Conservation (phyloP, 805 yeast genomes). For the Myxozyma geophila region DNA sequence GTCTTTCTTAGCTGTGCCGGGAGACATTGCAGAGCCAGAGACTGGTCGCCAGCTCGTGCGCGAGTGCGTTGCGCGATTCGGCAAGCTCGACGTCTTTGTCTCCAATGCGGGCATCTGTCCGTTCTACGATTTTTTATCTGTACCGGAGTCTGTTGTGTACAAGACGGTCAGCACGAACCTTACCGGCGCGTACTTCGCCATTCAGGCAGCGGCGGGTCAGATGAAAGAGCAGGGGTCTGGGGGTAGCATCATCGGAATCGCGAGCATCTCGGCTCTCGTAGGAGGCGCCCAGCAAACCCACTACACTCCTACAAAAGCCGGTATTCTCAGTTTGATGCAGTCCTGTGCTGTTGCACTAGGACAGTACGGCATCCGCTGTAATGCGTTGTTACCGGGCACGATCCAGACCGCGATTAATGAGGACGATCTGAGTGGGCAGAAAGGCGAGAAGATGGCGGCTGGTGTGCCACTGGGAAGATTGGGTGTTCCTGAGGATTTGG, state of each 20-base stretch:
- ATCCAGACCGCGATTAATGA: constrained; percentile 52
- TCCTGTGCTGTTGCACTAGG: constrained; percentile 53
- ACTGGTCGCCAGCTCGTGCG: constrained; percentile 43
- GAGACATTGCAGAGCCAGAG: constrained; percentile 52
- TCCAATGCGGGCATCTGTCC: constrained; percentile 55
- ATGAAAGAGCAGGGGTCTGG: constrained; percentile 54
- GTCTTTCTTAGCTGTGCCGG: constrained; percentile 47
- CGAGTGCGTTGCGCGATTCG: constrained; percentile 48
- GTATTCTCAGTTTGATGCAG: constrained; percentile 52
- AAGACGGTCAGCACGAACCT: constrained; percentile 50
- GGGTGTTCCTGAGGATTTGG: constrained; percentile 39
- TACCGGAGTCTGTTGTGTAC: constrained; percentile 47
- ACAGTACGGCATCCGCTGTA: constrained; percentile 51
- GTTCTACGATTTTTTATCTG: constrained; percentile 51
- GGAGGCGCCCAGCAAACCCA: constrained; percentile 55
- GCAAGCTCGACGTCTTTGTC: constrained; percentile 50
- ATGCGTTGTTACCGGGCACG: constrained; percentile 55
- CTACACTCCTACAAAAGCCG: constrained; percentile 56
- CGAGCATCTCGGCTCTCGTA: constrained; percentile 52
- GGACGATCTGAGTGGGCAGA: constrained; percentile 49
- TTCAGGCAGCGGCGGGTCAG: constrained; percentile 54
- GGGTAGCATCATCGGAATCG: constrained; percentile 54
- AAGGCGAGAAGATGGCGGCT: constrained; percentile 48
- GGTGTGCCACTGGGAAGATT: constrained; percentile 44
- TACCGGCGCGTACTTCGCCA: constrained; percentile 53